Percentiles rank a stretch among this genome's conserved stretches.
These are phyloP conservation scores for Arthroderma uncinatum DNA, from an alignment of 2,329 filamentous ascomycete genomes.

Conservation along the genomic window DNA sequence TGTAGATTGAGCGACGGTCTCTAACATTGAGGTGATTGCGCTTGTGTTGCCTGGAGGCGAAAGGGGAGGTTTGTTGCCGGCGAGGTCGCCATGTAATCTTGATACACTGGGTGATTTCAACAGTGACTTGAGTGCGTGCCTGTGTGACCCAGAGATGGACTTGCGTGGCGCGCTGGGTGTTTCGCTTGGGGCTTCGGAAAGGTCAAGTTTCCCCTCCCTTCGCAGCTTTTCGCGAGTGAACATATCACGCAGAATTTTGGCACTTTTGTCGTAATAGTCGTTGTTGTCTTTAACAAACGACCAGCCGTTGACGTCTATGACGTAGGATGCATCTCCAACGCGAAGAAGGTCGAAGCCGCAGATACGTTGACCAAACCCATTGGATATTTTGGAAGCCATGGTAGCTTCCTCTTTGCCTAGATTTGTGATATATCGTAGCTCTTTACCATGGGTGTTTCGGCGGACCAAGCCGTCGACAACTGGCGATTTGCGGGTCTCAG, in stretches of 20 bases:
- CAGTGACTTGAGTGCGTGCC: conserved; percentile 45
- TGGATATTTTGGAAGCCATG: conserved; percentile 82
- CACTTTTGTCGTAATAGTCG: conserved; percentile 89
- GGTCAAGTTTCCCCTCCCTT: conserved; percentile 25
- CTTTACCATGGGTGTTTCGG: conserved; percentile 93
- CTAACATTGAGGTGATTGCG: background rate
- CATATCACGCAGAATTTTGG: conserved; percentile 74
- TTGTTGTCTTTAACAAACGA: conserved; percentile 99
- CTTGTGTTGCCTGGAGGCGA: background rate
- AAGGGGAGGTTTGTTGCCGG: background rate
- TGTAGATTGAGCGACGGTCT: background rate
- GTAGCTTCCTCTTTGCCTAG: conserved; percentile 68
- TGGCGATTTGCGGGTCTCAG: conserved; percentile 91
- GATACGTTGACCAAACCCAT: conserved; percentile 84
- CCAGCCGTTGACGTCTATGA: conserved; percentile 99
- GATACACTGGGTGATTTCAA: conserved; percentile 56
- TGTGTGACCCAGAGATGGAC: conserved; percentile 33
- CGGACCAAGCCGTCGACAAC: conserved; percentile 94
- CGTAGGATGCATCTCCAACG: conserved; percentile 80
- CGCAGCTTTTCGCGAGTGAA: conserved; percentile 65
- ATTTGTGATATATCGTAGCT: conserved; percentile 86
- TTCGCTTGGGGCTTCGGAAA: conserved; percentile 25
- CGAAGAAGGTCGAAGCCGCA: conserved; percentile 92
- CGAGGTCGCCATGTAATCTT: conserved; percentile 38
- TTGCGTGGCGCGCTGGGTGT: conserved; percentile 28